Evolutionary conservation across 331 rosid genomes (phyloP).

Genomic region (Cucumis variabilis): DNA sequence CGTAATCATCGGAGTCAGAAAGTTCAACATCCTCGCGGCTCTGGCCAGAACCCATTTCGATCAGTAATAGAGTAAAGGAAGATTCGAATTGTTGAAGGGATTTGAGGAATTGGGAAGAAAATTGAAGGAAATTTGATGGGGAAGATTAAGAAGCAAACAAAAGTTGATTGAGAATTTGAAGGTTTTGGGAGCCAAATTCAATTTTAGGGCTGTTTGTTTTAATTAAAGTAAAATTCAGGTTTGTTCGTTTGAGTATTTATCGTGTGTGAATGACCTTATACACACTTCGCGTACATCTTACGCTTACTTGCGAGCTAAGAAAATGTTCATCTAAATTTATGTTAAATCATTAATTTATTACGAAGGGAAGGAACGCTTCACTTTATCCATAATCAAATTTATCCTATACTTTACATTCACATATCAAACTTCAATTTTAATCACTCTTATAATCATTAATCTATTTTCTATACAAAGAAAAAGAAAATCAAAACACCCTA

Average conservation of each 20-base stretch:
- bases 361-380: too few species aligned
- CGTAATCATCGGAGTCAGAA: constrained; percentile 62
- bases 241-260: constrained; percentile 23
- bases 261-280: too few species aligned
- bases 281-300: constrained; percentile 21
- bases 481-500: too few species aligned
- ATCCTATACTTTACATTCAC: too few species aligned
- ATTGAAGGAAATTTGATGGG: not conserved
- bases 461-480: too few species aligned
- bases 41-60: constrained; percentile 72
- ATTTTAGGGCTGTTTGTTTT: constrained; percentile 25
- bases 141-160: not conserved
- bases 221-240: not conserved
- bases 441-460: too few species aligned
- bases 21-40: constrained; percentile 78
- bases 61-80: not conserved
- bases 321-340: not conserved
- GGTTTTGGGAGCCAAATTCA: constrained; percentile 13
- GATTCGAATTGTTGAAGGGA: not conserved
- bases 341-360: too few species aligned
- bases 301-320: constrained; percentile 17
- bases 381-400: too few species aligned
- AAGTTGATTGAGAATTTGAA: not conserved
- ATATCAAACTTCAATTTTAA: too few species aligned
- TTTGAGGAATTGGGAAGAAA: not conserved